Conservation (phyloP, 2,329 filamentous ascomycete species). For the Fusarium brachygibbosum region DNA sequence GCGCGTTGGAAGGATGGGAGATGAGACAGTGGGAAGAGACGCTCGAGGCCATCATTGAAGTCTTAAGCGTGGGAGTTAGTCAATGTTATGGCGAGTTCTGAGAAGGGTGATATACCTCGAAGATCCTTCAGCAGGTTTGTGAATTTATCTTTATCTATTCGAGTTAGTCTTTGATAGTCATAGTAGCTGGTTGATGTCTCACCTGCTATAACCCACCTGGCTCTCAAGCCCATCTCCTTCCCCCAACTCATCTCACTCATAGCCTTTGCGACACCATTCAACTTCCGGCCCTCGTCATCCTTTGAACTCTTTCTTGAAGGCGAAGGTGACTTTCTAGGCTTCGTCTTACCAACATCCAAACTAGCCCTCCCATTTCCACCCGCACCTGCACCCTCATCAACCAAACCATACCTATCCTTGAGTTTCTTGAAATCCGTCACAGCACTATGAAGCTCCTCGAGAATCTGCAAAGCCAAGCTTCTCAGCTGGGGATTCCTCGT, state of each 20-base stretch:
- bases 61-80: conserved; percentile 47
- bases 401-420: conserved; percentile 59
- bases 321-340: conserved; percentile 35
- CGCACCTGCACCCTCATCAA: conserved; percentile 46
- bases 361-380: neutral
- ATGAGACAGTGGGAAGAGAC: conserved; percentile 60
- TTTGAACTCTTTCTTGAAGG: conserved; percentile 45
- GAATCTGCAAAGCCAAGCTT: conserved; percentile 57
- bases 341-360: conserved; percentile 29
- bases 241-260: conserved; percentile 52
- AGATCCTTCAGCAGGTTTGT: conserved; percentile 56
- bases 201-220: conserved; percentile 61
- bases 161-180: conserved; percentile 2
- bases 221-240: conserved; percentile 53
- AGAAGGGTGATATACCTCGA: conserved; percentile 51
- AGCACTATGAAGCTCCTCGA: conserved; percentile 59
- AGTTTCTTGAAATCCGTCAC: conserved; percentile 61
- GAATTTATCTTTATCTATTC: conserved; percentile 61
- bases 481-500: conserved; percentile 56
- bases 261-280: conserved; percentile 35
- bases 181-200: conserved; percentile 22
- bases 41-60: conserved; percentile 63
- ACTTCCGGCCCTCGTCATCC: conserved; percentile 42
- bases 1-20: conserved; percentile 59
- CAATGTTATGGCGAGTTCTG: neutral